Percentiles rank a stretch among this genome's conserved stretches.
phyloP scores from a whole-genome alignment of 1,284 basidiomycete species.

The Microstroma glucosiphilum region DNA sequence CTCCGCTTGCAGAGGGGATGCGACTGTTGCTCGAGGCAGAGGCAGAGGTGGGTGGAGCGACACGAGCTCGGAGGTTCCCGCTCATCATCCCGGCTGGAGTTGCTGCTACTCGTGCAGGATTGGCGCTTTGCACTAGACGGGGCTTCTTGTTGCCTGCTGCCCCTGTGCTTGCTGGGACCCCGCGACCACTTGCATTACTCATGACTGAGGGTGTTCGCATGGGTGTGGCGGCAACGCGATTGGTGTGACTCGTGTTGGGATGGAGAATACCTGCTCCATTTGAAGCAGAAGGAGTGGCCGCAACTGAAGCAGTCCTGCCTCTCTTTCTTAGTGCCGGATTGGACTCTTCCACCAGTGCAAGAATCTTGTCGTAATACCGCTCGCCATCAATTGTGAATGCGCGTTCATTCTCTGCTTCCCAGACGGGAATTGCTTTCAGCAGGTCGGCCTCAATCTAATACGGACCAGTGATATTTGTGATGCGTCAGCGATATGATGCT shows the following conservation, averaged over 20 bases:
- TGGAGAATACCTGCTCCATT: slow-evolving; percentile 1
- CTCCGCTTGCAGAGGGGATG: too few species aligned
- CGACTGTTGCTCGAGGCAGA: too few species aligned
- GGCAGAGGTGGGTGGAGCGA: neutral
- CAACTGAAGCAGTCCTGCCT: slow-evolving; percentile 7
- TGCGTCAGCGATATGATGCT: neutral
- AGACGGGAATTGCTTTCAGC: slow-evolving; percentile 68
- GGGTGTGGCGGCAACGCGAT: neutral
- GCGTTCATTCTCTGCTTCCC: slow-evolving; percentile 73
- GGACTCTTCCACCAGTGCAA: slow-evolving; percentile 26
- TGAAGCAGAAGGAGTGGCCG: slow-evolving; percentile 4
- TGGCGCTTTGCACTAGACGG: neutral
- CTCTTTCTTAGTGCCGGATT: neutral
- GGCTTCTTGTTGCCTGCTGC: slow-evolving; percentile 1
- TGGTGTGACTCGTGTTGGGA: neutral
- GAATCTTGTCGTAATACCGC: slow-evolving; percentile 70
- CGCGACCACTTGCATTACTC: neutral
- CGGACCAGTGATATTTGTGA: neutral
- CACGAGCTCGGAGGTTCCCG: slow-evolving; percentile 1
- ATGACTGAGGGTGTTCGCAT: neutral
- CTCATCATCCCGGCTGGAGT: too few species aligned
- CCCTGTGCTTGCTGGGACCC: slow-evolving; percentile 3
- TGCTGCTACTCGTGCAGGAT: too few species aligned
- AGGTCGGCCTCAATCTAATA: slow-evolving; percentile 67
- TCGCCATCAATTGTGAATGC: slow-evolving; percentile 80